Base-by-base conservation (phyloP, 2,329 filamentous ascomycete species). In the Aureobasidium namibiae region DNA sequence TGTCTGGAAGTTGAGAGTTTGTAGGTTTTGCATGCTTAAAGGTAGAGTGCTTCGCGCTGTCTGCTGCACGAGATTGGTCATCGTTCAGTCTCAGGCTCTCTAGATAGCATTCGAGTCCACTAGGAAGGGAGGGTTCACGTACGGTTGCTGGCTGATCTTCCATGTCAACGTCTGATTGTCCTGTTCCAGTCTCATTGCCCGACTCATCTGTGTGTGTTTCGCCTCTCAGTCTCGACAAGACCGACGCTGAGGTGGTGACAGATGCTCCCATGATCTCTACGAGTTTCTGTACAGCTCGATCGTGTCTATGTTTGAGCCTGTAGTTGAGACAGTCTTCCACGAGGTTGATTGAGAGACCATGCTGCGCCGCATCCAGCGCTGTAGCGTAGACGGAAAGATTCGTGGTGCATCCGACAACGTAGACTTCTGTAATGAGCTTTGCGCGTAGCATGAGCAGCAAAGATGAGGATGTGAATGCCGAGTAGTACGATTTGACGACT, bases 301-400 rank as follows among this genome's bases (percentile, higher is more conserved):
- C 76, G 65, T 95, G 90, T 44, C 90, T 83, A 18, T 77, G 72
- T 60, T 85, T 82, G 65, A 79, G 85, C 48, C 89, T 84, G 68
- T 87, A 96, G 11, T 91, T 92, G 59, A 95, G 84, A 71, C 92
- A 96, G 70, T 97, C 91, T 56, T 94, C 86, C 39, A 97, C 77
- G 13, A 97, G 77, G 5, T 88, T 94, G 67, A 96, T 90, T n/a
- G 84, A 80, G 67, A 95, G 85, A 4, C 92, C 94, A 71, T 96
- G 88, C 21, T 88, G 83, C 1, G 90, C 92, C 11, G 92, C 94
- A 68, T 96, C 94, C 63, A 95, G 80, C 3, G 91, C 91, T 1
- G 92, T 96, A 8, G 94, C 92, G 69, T 94, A 91, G 48, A 97
- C 86, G 33, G 91, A 92, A 36, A 95, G 78, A 67, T 97, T 96